Conservation (phyloP, 2,329 filamentous ascomycete genomes). For the Pseudophaeomoniella oleicola region DNA sequence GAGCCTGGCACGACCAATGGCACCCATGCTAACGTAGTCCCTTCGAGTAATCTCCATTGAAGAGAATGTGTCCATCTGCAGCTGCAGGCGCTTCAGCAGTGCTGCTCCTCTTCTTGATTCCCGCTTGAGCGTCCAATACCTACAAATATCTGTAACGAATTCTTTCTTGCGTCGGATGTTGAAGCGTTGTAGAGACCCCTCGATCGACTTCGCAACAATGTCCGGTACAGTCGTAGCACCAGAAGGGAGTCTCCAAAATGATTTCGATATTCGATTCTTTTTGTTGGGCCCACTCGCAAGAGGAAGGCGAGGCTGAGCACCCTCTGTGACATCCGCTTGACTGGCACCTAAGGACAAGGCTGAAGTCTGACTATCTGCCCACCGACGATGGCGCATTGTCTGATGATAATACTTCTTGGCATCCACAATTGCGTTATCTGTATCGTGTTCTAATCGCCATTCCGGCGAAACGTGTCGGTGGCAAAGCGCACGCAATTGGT, state of each 20-base stretch:
- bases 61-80: slow-evolving; percentile 92
- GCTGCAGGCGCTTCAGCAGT: slow-evolving; percentile 77
- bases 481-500: slow-evolving; percentile 84
- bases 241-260: slow-evolving; percentile 81
- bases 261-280: slow-evolving; percentile 45
- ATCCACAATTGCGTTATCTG: slow-evolving; percentile 63
- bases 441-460: slow-evolving; percentile 74
- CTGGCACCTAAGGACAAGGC: slow-evolving; percentile 65
- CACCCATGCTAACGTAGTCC: slow-evolving; percentile 91
- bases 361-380: slow-evolving; percentile 79
- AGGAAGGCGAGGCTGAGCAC: not conserved
- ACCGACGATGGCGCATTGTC: slow-evolving; percentile 76
- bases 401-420: slow-evolving; percentile 82
- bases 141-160: slow-evolving; percentile 82
- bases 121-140: slow-evolving; percentile 94
- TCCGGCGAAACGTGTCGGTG: slow-evolving; percentile 87
- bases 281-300: slow-evolving; percentile 39
- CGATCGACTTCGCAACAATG: slow-evolving; percentile 72
- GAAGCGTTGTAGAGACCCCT: slow-evolving; percentile 70
- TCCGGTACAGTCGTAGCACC: slow-evolving; percentile 90
- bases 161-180: slow-evolving; percentile 77
- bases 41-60: slow-evolving; percentile 94
- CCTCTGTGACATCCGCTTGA: slow-evolving; percentile 31
- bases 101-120: slow-evolving; percentile 85
- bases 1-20: slow-evolving; percentile 62